Conservation (phyloP, 2,329 filamentous ascomycete species). For the Aureobasidium sp. region DNA sequence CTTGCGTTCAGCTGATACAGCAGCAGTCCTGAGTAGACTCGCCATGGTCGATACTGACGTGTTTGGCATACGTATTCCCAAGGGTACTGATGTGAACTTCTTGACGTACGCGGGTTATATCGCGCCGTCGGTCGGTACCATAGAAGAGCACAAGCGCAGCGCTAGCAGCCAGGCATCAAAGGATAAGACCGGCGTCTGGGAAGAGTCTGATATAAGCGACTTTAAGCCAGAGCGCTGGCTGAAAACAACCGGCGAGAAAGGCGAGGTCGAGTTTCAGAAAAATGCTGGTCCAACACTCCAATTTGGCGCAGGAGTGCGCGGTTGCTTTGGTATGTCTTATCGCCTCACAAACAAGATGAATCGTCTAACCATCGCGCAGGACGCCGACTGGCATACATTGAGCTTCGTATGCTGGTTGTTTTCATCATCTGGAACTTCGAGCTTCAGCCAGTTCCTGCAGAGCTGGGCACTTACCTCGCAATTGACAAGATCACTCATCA, state of each 20-base stretch:
- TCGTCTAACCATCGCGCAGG: conserved; percentile 15
- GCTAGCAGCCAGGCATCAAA: conserved; percentile 25
- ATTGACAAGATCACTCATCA: conserved; percentile 26
- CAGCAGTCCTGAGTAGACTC: conserved; percentile 24
- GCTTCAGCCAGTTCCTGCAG: conserved; percentile 21
- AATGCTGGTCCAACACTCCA: conserved; percentile 29
- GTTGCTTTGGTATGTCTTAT: conserved; percentile 30
- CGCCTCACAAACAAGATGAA: background rate
- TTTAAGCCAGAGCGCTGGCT: conserved; percentile 40
- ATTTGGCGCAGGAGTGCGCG: conserved; percentile 34
- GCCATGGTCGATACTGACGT: conserved; percentile 34
- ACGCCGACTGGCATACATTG: conserved; percentile 24
- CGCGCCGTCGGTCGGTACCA: conserved; percentile 19
- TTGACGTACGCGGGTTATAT: conserved; percentile 22
- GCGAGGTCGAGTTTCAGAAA: conserved; percentile 29
- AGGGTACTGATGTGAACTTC: conserved; percentile 32
- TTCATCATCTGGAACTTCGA: conserved; percentile 29
- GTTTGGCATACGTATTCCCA: conserved; percentile 36
- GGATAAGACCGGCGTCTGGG: conserved; percentile 25
- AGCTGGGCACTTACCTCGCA: conserved; percentile 21
- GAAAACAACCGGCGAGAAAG: conserved; percentile 21
- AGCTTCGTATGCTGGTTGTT: conserved; percentile 25
- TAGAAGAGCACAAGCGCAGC: conserved; percentile 29
- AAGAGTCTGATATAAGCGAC: conserved; percentile 22
- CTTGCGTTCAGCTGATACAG: conserved; percentile 29